A percentile compares a stretch with the other conserved stretches of the same genome.
Evolutionary conservation across 129 eudicot genomes (phyloP).

Genomic region (Pseudognaphalium luteoalbum): DNA sequence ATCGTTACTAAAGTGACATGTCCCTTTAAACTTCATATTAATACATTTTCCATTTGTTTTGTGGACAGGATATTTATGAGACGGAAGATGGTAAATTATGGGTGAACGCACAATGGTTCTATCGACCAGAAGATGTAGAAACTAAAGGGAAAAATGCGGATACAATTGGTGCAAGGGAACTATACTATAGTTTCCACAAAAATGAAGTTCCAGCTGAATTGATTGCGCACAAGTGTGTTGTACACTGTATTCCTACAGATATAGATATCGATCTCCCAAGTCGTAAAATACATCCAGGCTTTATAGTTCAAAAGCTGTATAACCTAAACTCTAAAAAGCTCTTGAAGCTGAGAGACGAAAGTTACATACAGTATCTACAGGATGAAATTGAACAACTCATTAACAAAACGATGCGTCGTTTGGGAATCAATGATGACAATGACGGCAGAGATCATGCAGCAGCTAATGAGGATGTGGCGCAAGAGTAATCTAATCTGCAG

Average conservation of each 20-base stretch:
- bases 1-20: too few species aligned
- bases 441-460: too few species aligned
- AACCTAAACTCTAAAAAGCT: not conserved
- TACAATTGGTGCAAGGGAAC: slow-evolving; percentile 5
- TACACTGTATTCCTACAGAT: not conserved
- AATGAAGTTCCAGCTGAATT: not conserved
- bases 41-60: not conserved
- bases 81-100: slow-evolving; percentile 42
- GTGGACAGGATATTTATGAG: slow-evolving; percentile 57
- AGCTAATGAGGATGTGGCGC: too few species aligned
- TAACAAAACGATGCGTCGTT: not conserved
- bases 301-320: not conserved
- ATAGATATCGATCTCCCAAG: not conserved
- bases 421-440: not conserved
- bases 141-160: slow-evolving; percentile 58
- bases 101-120: slow-evolving; percentile 81
- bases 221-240: not conserved
- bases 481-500: too few species aligned
- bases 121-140: slow-evolving; percentile 83
- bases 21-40: too few species aligned
- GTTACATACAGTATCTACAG: not conserved
- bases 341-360: not conserved
- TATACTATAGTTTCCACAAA: slow-evolving; percentile 3
- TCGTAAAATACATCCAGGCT: not conserved
- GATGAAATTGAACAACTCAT: not conserved